Evolutionary conservation across 768 basidiomycete species (phyloP).

Genomic region (Cystofilobasidium macerans): DNA sequence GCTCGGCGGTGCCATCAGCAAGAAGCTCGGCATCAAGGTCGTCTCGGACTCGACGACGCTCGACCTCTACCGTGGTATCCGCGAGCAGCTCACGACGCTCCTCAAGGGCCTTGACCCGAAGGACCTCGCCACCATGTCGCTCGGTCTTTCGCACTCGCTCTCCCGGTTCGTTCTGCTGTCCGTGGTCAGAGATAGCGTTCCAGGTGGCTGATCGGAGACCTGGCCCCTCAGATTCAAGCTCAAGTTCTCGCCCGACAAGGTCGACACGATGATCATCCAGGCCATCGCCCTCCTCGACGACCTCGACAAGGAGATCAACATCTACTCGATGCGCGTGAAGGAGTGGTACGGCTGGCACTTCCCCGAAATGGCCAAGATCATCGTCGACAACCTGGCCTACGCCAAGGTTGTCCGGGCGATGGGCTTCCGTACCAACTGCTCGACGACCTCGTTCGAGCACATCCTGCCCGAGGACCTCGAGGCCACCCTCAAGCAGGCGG

Average conservation of each 20-base stretch:
- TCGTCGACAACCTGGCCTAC: constrained; percentile 92
- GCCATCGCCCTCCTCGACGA: constrained; percentile 96
- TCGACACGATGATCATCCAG: constrained; percentile 99
- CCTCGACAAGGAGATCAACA: constrained; percentile 98
- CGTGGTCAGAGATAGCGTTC: background rate
- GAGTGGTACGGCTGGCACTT: constrained; percentile 99
- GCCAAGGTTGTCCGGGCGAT: constrained; percentile 84
- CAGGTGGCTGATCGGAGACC: no score
- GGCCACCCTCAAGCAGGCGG: constrained; percentile 82
- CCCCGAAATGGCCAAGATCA: constrained; percentile 98
- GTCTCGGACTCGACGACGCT: constrained; percentile 47
- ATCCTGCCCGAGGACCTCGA: constrained; percentile 97
- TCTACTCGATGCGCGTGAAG: constrained; percentile 99
- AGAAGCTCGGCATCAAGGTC: constrained; percentile 87
- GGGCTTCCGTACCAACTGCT: constrained; percentile 95
- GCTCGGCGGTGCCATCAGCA: constrained; percentile 85
- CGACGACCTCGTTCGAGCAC: constrained; percentile 68
- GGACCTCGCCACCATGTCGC: constrained; percentile 91
- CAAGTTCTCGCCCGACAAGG: constrained; percentile 99
- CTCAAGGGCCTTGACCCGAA: constrained; percentile 85
- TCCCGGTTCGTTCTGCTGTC: constrained; percentile 52
- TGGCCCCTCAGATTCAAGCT: constrained; percentile 90
- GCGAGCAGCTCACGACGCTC: constrained; percentile 71
- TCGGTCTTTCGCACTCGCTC: constrained; percentile 93
- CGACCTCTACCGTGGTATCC: constrained; percentile 93